Base-by-base conservation (phyloP, 2,329 filamentous ascomycete genomes). In the Endoconidiophora polonica region DNA sequence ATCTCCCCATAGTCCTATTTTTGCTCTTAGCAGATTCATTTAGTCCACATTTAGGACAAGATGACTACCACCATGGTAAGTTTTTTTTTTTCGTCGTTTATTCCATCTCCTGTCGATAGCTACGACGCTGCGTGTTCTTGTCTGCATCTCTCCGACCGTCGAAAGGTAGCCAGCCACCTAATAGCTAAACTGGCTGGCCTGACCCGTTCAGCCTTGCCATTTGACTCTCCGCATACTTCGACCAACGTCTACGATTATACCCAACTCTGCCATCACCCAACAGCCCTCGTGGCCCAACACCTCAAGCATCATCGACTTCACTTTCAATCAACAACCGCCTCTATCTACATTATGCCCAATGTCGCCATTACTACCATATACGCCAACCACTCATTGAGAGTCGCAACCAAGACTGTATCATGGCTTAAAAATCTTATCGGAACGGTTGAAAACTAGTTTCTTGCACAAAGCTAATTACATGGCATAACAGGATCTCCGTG, bases 401-500 rank as follows among this genome's bases (percentile, higher is more conserved):
- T 18, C 16, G 16, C 16, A 18, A 33, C 26, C 26, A 33, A 33
- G 26, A 33, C 7, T 10, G 12, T 9, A 33, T 10, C 7, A 33
- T 10, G 26, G 3, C 44, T 44, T 26, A 5, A 26, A 6, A 20
- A 29, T 14, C 12, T 33, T 33, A 7, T 33, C 26, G 26, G 7
- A 33, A 33, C 26, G 12, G 7, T 33, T 33, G 3, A 10, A 3
- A 18, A 39, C n/a, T 29, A n/a, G 24, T 18, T 38, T 23, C 42
- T 39, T 38, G 10, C 29, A 22, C n/a, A 39, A 20, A 9, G 33
- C 50, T 52, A 48, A 52, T 45, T 24, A 44, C 33, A 16, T 29
- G 16, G 36, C 29, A 26, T 46, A 48, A 37, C 61, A 96, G 90
- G 91, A 98, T 79, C 81, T 98, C 62, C 87, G 91, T 63, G 91